Conservation (phyloP, 108 stramenopile genomes). For the Asterionellopsis glacialis region DNA sequence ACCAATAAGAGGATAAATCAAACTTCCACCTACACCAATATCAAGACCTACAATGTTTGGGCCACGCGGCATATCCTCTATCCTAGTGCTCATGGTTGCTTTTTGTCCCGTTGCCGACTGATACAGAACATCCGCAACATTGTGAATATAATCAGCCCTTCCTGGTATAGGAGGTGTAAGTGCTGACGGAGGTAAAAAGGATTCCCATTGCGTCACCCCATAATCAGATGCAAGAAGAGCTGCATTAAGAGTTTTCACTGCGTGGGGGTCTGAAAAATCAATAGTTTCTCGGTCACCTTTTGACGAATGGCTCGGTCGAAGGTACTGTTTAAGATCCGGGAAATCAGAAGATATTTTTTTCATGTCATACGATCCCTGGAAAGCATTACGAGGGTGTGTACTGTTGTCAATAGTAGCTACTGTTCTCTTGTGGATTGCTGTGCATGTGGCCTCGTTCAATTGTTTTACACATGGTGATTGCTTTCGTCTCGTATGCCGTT, state of each 20-base stretch:
- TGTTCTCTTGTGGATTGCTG: too few relatives aligned
- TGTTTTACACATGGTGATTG: too few relatives aligned
- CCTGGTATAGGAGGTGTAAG: conserved; percentile 16
- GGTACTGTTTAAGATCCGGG: conserved; percentile 4
- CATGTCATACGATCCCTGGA: conserved; percentile 16
- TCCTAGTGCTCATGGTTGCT: too few relatives aligned
- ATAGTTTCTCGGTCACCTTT: neutral
- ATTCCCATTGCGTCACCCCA: conserved; percentile 1
- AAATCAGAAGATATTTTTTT: conserved; percentile 3
- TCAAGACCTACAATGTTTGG: conserved; percentile 9
- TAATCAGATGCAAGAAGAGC: conserved; percentile 14
- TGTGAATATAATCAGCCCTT: conserved; percentile 15
- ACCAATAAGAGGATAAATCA: conserved; percentile 15
- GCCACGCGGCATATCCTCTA: neutral
- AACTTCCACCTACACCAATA: conserved; percentile 11
- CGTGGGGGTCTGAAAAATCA: conserved; percentile 9
- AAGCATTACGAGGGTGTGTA: conserved; percentile 12
- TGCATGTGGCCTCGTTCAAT: too few relatives aligned
- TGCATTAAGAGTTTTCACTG: conserved; percentile 13
- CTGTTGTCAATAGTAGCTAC: too few relatives aligned
- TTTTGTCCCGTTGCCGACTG: neutral
- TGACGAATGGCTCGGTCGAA: conserved; percentile 1
- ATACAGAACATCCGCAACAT: conserved; percentile 12
- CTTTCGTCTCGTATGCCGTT: too few relatives aligned
- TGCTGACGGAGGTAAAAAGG: conserved; percentile 1